Evolutionary conservation across 1,139 yeast species (phyloP).

Genomic region (Geotrichum cucujoidarum): DNA sequence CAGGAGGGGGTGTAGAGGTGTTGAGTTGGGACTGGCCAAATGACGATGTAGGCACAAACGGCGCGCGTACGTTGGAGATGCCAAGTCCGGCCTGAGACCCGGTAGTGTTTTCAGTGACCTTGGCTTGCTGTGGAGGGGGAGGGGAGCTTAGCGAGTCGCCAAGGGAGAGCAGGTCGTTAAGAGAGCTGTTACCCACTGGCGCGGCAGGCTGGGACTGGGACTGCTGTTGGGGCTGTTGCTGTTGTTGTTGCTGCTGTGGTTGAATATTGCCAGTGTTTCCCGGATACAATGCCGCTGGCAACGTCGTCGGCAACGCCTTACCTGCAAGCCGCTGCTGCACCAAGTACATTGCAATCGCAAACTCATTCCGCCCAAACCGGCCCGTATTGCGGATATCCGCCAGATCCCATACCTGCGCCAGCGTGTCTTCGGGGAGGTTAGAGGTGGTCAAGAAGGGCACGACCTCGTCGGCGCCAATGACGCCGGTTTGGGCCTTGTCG

Average conservation of each 20-base stretch:
- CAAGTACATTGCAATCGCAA: constrained; percentile 88
- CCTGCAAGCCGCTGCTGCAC: constrained; percentile 83
- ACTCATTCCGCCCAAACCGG: constrained; percentile 70
- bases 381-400: constrained; percentile 90
- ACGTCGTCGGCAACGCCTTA: constrained; percentile 57
- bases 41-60: constrained; percentile 56
- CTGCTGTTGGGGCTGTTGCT: constrained; percentile 23
- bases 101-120: constrained; percentile 8
- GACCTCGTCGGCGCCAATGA: constrained; percentile 63
- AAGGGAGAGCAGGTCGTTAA: constrained; percentile 33
- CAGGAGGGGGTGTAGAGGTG: constrained; percentile 8
- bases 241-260: constrained; percentile 21
- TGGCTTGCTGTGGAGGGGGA: constrained; percentile 21
- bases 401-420: constrained; percentile 92
- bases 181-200: constrained; percentile 24
- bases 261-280: constrained; percentile 22
- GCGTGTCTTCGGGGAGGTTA: constrained; percentile 72
- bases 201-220: constrained; percentile 33
- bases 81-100: constrained; percentile 27
- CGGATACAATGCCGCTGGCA: constrained; percentile 34
- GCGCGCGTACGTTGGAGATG: constrained; percentile 41
- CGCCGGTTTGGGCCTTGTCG: constrained; percentile 61
- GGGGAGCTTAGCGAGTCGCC: constrained; percentile 41
- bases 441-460: constrained; percentile 89
- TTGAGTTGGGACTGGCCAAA: constrained; percentile 54